Evolutionary conservation across 2,329 filamentous ascomycete genomes (phyloP).

Genomic region (Ceratocystis cubensis): DNA sequence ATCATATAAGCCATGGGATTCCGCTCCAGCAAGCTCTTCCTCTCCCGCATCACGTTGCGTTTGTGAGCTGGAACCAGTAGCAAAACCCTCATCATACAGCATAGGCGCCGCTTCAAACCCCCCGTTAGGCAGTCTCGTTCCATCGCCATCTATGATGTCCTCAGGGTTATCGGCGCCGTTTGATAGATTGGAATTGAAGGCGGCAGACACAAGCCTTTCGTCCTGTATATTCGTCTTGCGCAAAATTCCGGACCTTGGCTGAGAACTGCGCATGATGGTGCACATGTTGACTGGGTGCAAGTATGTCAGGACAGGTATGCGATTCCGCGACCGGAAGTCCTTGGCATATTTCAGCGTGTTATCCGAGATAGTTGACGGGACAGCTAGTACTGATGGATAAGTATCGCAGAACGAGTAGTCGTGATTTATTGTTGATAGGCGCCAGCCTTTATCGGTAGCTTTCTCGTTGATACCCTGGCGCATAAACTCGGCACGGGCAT

Average conservation of each 20-base stretch:
- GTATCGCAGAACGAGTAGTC: constrained; percentile 88
- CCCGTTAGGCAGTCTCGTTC: not conserved
- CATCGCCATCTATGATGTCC: not conserved
- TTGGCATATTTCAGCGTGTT: constrained; percentile 90
- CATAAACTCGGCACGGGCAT: constrained; percentile 71
- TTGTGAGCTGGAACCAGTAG: not conserved
- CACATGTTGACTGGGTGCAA: constrained; percentile 96
- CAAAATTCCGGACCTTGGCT: constrained; percentile 75
- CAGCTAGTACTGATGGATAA: constrained; percentile 73
- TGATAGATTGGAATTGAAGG: constrained; percentile 60
- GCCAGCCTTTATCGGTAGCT: constrained; percentile 67
- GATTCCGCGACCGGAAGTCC: constrained; percentile 73
- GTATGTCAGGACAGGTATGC: constrained; percentile 84
- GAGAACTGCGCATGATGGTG: constrained; percentile 87
- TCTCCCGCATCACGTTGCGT: constrained; percentile 1
- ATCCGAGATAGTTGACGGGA: constrained; percentile 86
- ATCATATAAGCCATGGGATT: constrained; percentile 35
- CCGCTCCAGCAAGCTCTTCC: constrained; percentile 23
- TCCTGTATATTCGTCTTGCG: constrained; percentile 90
- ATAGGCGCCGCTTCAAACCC: constrained; percentile 11
- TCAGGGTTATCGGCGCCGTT: constrained; percentile 24
- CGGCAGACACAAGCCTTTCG: constrained; percentile 82
- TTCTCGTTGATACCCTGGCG: constrained; percentile 80
- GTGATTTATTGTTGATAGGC: constrained; percentile 76
- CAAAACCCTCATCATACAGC: not conserved